Percentiles rank a stretch among this genome's conserved stretches.
phyloP scores from a whole-genome alignment of 2,329 filamentous ascomycete genomes.

The Thelonectria blattea region DNA sequence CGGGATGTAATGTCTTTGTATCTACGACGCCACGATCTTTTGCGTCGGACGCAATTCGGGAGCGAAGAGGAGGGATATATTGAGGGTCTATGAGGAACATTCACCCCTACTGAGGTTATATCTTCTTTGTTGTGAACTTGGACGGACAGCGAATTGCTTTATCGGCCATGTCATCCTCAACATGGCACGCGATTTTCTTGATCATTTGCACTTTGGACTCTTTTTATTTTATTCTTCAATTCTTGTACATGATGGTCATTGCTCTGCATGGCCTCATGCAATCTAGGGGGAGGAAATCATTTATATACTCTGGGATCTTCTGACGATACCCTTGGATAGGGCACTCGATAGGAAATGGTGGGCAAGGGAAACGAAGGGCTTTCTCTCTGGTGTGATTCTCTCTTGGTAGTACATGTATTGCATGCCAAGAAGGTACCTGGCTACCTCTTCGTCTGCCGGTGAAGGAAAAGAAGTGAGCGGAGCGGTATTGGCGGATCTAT shows the following conservation, averaged over 20 bases:
- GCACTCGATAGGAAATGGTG: slow-evolving; percentile 7
- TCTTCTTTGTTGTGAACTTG: slow-evolving; percentile 13
- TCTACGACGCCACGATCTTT: slow-evolving; percentile 37
- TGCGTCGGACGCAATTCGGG: slow-evolving; percentile 29
- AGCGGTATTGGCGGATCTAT: background rate
- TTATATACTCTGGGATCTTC: slow-evolving; percentile 5
- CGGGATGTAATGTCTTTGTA: slow-evolving; percentile 38
- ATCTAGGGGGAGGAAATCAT: slow-evolving; percentile 4
- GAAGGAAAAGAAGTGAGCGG: background rate
- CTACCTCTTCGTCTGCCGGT: background rate
- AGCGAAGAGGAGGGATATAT: slow-evolving; percentile 1
- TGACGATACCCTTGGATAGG: slow-evolving; percentile 10
- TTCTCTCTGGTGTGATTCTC: slow-evolving; percentile 7
- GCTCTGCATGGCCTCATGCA: slow-evolving; percentile 2
- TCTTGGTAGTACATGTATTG: slow-evolving; percentile 2
- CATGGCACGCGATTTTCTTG: slow-evolving; percentile 11
- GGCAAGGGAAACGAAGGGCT: background rate
- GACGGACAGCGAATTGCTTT: slow-evolving; percentile 13
- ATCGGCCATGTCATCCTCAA: slow-evolving; percentile 4
- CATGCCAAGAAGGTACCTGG: background rate
- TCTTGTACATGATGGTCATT: slow-evolving; percentile 9
- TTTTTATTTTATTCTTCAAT: background rate
- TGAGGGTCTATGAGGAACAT: background rate
- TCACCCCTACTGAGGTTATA: slow-evolving; percentile 1
- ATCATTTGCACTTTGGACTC: background rate